Evolutionary conservation across 148 eudicot species (phyloP), one percentile per base, ranked within the genome.

Genomic region (Heliosperma pusillum): DNA sequence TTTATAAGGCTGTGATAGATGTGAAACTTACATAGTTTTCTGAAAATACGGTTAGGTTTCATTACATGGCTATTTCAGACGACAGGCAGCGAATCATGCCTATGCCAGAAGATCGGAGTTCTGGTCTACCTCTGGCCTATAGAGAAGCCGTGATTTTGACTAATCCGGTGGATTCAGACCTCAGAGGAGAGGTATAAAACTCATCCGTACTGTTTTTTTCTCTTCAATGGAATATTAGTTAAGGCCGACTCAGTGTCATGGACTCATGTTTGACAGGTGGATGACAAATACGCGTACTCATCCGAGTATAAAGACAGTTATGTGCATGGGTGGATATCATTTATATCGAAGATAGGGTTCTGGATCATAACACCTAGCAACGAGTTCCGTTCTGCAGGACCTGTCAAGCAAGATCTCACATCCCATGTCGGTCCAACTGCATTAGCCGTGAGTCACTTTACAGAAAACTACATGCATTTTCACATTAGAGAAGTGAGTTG

Each of bases 51-150:
- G 60, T 53, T 77, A 92, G 97, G 85, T 92, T 92, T 72, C 84
- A 78, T 62, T 92, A 92, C 76, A 90, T 92, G 96, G 93, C 91
- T 2, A 66, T 92, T 26, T 86, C 97, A 1, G 93, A 92, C 78
- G 79, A 80, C 6, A 82, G 76, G 69, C 96, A 92, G 79, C 71
- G 88, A 58, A 44, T 81, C 50, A 92, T 92, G 97, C 97, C 97
- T 59, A 79, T 80, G 63, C 74, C 76, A 17, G 16, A 55, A 13
- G 97, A 92, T 59, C 83, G 95, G 1, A 74, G 36, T 3, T 65
- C 59, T 7, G 91, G 86, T 27, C 36, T 75, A 20, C 67, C 78
- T n/a, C 87, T 88, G 26, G 89, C 72, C 26, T 86, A 71, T n/a
- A 81, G 79, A 73, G 91, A 88, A 69, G 91, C 91, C 19, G 91